Percentiles rank a stretch among this genome's conserved stretches.
Evolutionary conservation across 495 filamentous ascomycete species (phyloP).

Genomic region (Daldinia bambusicola): DNA sequence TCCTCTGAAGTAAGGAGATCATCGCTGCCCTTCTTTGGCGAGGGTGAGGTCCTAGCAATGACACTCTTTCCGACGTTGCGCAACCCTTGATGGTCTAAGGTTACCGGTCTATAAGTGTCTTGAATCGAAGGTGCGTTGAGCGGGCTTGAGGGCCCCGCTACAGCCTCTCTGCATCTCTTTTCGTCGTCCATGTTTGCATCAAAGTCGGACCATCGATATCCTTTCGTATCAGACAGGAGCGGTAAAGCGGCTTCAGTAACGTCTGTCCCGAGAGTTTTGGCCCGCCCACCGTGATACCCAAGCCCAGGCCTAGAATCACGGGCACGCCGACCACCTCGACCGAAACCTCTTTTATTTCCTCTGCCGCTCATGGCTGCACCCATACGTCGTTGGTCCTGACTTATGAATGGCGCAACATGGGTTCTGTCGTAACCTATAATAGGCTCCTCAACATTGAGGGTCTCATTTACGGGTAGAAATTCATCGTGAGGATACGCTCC

Average conservation of each 20-base stretch:
- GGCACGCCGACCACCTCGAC: not conserved
- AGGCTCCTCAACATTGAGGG: not conserved
- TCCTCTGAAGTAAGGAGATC: constrained; percentile 22
- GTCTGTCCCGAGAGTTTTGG: not conserved
- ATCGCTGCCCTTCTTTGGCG: constrained; percentile 4
- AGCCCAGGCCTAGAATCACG: constrained; percentile 8
- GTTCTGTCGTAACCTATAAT: not conserved
- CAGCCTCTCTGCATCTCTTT: constrained; percentile 10
- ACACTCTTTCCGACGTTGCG: constrained; percentile 27
- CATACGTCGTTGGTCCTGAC: constrained; percentile 14
- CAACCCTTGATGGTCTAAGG: constrained; percentile 25
- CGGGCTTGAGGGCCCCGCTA: not conserved
- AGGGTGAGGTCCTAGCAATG: constrained; percentile 6
- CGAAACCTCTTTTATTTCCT: not conserved
- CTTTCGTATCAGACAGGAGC: not conserved
- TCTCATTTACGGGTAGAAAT: constrained; percentile 9
- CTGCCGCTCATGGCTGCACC: not conserved
- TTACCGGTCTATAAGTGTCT: constrained; percentile 41
- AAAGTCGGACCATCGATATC: constrained; percentile 28
- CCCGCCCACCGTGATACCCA: constrained; percentile 3
- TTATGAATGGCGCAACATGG: constrained; percentile 26
- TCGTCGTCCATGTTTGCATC: constrained; percentile 33
- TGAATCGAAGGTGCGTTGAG: constrained; percentile 14
- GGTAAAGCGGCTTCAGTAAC: not conserved
- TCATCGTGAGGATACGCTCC: constrained; percentile 44